A percentile compares a stretch with the other conserved stretches of the same genome.
These are phyloP conservation scores for Herpetospermum pedunculosum DNA, from an alignment of 306 rosid genomes.

Conservation along the genomic window DNA sequence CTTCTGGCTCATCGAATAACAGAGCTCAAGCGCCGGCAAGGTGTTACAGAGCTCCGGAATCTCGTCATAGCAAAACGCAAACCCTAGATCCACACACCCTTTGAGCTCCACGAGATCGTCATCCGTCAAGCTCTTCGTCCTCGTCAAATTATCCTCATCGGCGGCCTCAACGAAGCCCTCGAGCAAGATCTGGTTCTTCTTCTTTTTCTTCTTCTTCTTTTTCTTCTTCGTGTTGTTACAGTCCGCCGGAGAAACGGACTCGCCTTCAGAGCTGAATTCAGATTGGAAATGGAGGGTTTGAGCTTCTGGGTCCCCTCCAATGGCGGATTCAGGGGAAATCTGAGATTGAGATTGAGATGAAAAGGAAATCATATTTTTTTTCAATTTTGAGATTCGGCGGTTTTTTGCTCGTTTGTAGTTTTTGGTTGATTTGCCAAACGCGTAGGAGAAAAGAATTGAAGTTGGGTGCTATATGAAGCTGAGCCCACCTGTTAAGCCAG, in stretches of 20 bases:
- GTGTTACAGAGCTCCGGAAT: slow-evolving; percentile 84
- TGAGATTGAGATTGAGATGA: slow-evolving; percentile 15
- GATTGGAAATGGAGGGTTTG: neutral
- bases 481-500: neutral
- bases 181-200: slow-evolving; percentile 48
- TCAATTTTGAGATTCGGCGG: neutral
- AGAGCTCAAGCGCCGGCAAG: slow-evolving; percentile 72
- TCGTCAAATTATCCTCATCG: slow-evolving; percentile 39
- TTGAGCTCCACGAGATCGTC: slow-evolving; percentile 79
- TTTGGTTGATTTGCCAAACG: neutral
- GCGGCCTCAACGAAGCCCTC: slow-evolving; percentile 49
- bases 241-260: slow-evolving; percentile 1
- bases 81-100: slow-evolving; percentile 82
- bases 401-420: neutral
- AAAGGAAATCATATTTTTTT: slow-evolving; percentile 8
- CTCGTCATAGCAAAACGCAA: slow-evolving; percentile 79
- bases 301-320: slow-evolving; percentile 8
- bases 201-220: slow-evolving; percentile 10
- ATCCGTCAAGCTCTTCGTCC: slow-evolving; percentile 68
- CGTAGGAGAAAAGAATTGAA: neutral
- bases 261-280: neutral
- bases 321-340: slow-evolving; percentile 12
- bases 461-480: neutral
- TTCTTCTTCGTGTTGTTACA: slow-evolving; percentile 7
- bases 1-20: slow-evolving; percentile 74